Evolutionary conservation across 495 filamentous ascomycete genomes (phyloP), one percentile per base, ranked within the genome.

Genomic region (Echria macrotheca): DNA sequence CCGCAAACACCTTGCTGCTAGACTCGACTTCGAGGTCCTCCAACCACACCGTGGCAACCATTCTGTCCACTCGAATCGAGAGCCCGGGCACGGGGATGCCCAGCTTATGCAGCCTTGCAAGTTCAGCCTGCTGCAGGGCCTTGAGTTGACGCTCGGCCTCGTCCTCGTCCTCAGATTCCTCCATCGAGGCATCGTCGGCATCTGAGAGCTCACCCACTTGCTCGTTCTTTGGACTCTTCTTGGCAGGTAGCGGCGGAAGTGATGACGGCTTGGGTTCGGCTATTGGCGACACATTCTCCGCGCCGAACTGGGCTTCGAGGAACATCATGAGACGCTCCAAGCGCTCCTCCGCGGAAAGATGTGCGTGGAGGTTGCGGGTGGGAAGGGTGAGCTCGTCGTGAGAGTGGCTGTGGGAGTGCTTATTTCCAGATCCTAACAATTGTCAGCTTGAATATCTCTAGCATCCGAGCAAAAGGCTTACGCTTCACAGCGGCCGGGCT

Each of bases 301-400:
- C 73, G 33, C 93, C 94, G 58, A 98, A 98, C 62, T 98, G 93
- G 2, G 90, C 86, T 69, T 98, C 94, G 19, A 98, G 84, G 74
- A 97, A 95, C 80, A 96, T 86, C 67, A 89, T 85, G 23, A 98
- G 80, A 24, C 91, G 85, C 21, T 80, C 73, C 36, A 97, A 76
- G 22, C 87, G 84, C 54, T 93, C 87, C 21, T 80, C 72, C 0
- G 88, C 75, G n/a, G 72, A 73, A 33, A 86, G 62, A 37, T 83
- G 74, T 12, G 84, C 76, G 66, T 93, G 88, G 0, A 80, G 86
- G 54, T 95, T 89, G 25, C 72, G 71, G 32, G 61, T 51, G 1
- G 75, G 73, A 11, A 74, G 57, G 10, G 69, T 56, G 15, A 65
- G 49, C 4, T 61, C 57, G 17, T 62, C 60, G 42, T 71, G 49